Evolutionary conservation across 1,139 yeast species (phyloP), one percentile per base, ranked within the genome.

Genomic region (Candida buenavistaensis): DNA sequence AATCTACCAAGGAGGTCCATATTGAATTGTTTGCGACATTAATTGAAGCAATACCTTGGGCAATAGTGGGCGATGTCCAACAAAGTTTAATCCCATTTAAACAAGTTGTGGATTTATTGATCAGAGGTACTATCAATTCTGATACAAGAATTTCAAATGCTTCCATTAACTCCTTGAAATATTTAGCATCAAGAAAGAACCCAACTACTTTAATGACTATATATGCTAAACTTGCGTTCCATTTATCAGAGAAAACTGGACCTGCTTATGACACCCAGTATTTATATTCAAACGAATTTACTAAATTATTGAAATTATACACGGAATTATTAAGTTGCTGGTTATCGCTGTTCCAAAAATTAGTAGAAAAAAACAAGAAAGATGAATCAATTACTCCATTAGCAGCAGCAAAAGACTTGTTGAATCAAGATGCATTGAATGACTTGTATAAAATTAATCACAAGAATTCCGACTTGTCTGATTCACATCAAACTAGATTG

Each of bases 281-380:
- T 44, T 62, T 81, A 35, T 73, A 78, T 20, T 75, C 82, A 1
- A 50, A 60, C 2, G 85, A 79, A 38, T 83, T 82, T 49, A 76
- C 78, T 35, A 64, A 64, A 32, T 55, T 86, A 3, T 61, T 92
- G 36, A 77, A 76, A 43, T 68, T 89, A 0, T 92, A 90, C 46
- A 84, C 86, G 3, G 95, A 86, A 30, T 59, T 92, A 13, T 64
- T 92, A 27, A 80, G 78, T 37, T 79, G 87, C 39, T 94, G 98
- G 98, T 62, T 88, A 19, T 75, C 74, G 10, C 80, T 82, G 30
- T 74, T 86, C 40, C 72, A 62, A 32, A 52, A 51, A 12, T 36
- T 48, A 8, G 48, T 48, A 17, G 53, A 51, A 13, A 40, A 28
- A 12, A 47, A 43, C 16, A 49, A 51, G 39, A 43, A 51, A 38